These are phyloP conservation scores for Lagerstroemia speciosa DNA, from an alignment of 345 rosid species.

Conservation along the genomic window DNA sequence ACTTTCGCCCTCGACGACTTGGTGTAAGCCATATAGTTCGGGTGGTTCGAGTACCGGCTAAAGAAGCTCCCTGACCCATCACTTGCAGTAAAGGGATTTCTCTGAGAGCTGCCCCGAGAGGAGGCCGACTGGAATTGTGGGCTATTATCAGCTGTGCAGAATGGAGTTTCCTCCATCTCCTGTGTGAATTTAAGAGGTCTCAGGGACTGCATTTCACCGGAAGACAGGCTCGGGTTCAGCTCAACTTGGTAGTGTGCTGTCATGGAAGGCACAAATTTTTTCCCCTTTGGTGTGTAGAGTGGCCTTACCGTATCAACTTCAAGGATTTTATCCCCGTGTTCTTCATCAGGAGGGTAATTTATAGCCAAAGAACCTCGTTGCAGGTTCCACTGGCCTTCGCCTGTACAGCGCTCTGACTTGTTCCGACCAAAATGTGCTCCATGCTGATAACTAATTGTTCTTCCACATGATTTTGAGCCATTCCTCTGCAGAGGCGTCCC, in stretches of 20 bases:
- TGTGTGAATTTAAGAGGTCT: conserved; percentile 33
- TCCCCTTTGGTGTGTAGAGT: conserved; percentile 30
- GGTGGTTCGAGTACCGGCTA: conserved; percentile 46
- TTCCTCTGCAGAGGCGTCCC: conserved; percentile 37
- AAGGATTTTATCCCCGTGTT: conserved; percentile 55
- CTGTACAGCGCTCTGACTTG: conserved; percentile 22
- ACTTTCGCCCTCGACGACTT: conserved; percentile 79
- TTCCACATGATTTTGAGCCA: conserved; percentile 45
- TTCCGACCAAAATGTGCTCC: conserved; percentile 18
- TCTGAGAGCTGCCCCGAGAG: conserved; percentile 48
- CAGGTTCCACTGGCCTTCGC: conserved; percentile 25
- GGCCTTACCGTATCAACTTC: conserved; percentile 57
- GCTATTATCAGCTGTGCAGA: conserved; percentile 61
- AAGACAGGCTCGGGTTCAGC: conserved; percentile 38
- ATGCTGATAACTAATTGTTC: conserved; percentile 21
- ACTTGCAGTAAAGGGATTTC: conserved; percentile 61
- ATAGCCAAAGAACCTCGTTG: conserved; percentile 20
- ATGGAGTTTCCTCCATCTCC: conserved; percentile 35
- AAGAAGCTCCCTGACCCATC: conserved; percentile 46
- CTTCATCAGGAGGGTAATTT: conserved; percentile 25
- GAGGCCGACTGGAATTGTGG: conserved; percentile 64
- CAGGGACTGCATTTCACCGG: conserved; percentile 44
- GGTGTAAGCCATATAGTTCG: conserved; percentile 85
- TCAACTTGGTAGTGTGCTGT: conserved; percentile 20
- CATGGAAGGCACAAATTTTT: conserved; percentile 37